phyloP scores from a whole-genome alignment of 306 rosid genomes.

The Delonix regia region DNA sequence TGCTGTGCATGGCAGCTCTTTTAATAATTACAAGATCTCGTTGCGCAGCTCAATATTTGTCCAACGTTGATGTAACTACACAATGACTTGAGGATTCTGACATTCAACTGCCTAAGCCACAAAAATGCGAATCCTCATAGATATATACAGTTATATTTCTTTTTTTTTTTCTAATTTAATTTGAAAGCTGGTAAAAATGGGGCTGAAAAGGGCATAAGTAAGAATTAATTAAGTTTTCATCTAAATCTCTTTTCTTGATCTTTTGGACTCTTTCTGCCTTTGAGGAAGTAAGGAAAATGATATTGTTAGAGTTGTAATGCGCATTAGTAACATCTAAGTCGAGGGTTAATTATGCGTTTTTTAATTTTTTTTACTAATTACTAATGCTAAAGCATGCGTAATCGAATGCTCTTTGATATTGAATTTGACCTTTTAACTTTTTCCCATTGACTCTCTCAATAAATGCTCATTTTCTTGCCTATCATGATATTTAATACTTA shows the following conservation, averaged over 20 bases:
- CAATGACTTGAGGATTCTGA: slow-evolving; percentile 6
- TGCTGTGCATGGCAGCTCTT: neutral
- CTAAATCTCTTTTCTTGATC: neutral
- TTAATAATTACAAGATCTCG: neutral
- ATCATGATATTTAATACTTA: neutral
- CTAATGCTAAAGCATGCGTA: slow-evolving; percentile 41
- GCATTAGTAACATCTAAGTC: neutral
- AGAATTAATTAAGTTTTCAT: neutral
- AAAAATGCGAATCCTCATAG: neutral
- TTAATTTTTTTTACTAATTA: neutral
- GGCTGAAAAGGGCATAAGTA: neutral
- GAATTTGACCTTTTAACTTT: slow-evolving; percentile 12
- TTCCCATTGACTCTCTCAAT: slow-evolving; percentile 31
- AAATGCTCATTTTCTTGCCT: too few relatives aligned
- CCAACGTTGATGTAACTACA: slow-evolving; percentile 16
- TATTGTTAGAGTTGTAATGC: neutral
- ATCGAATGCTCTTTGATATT: slow-evolving; percentile 27
- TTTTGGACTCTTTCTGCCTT: neutral
- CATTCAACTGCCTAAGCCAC: neutral
- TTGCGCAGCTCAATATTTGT: neutral
- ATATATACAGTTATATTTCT: too few relatives aligned
- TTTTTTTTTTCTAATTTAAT: too few relatives aligned
- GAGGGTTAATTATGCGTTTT: neutral
- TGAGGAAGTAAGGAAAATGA: neutral
- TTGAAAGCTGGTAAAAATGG: neutral